Percentiles rank a stretch among this genome's conserved stretches.
phyloP scores from a whole-genome alignment of 495 filamentous ascomycete species.

The Penicillium taxi region DNA sequence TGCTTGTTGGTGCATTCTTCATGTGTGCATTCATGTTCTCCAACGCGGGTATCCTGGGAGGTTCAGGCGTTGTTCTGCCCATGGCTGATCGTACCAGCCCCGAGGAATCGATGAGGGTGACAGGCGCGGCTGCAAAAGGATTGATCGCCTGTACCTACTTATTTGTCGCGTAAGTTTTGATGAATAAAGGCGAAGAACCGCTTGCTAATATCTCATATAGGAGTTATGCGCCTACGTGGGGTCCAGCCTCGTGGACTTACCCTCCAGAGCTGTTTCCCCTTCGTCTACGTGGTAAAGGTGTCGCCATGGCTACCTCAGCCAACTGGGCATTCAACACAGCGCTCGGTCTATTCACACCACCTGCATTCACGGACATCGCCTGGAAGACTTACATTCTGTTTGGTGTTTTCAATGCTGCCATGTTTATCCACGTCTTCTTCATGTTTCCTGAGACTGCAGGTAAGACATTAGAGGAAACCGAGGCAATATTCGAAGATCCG shows the following conservation, averaged over 20 bases:
- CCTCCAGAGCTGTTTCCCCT: slow-evolving; percentile 61
- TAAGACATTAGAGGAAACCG: slow-evolving; percentile 73
- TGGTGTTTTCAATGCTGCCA: slow-evolving; percentile 60
- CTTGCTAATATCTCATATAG: too few species aligned
- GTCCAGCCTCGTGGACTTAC: slow-evolving; percentile 58
- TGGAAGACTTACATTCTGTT: slow-evolving; percentile 73
- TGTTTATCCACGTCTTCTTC: slow-evolving; percentile 69
- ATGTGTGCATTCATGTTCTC: slow-evolving; percentile 56
- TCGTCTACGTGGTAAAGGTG: slow-evolving; percentile 53
- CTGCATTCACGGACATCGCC: slow-evolving; percentile 59
- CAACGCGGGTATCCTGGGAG: slow-evolving; percentile 53
- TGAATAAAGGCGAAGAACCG: too few species aligned
- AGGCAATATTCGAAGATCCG: slow-evolving; percentile 58
- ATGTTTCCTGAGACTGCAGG: slow-evolving; percentile 73
- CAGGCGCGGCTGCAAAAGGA: slow-evolving; percentile 39
- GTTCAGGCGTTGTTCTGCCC: slow-evolving; percentile 36
- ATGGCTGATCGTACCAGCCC: slow-evolving; percentile 19
- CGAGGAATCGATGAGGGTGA: slow-evolving; percentile 25
- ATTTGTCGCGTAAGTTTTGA: slow-evolving; percentile 55
- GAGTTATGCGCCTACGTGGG: slow-evolving; percentile 50
- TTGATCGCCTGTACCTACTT: slow-evolving; percentile 60
- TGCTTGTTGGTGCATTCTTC: slow-evolving; percentile 50
- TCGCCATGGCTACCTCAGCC: slow-evolving; percentile 57
- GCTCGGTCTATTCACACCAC: slow-evolving; percentile 64
- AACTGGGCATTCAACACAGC: slow-evolving; percentile 80